A percentile compares a stretch with the other conserved stretches of the same genome.
These are phyloP conservation scores for Alternaria ventricosa DNA, from an alignment of 2,329 filamentous ascomycete species.

Conservation along the genomic window DNA sequence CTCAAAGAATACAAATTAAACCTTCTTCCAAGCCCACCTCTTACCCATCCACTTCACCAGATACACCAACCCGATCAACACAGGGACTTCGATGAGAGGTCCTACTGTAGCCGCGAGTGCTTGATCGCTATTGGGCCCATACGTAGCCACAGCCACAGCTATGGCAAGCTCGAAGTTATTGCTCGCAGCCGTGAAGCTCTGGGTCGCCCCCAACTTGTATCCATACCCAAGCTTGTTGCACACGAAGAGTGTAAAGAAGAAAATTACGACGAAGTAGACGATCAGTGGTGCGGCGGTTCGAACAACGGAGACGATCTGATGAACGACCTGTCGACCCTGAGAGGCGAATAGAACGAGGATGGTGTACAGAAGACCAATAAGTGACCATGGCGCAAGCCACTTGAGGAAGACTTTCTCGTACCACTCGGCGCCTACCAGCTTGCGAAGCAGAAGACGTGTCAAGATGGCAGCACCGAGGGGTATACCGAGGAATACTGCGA, in stretches of 20 bases:
- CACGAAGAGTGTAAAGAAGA: constrained; percentile 68
- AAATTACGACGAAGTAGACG: constrained; percentile 77
- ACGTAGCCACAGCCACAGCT: constrained; percentile 79
- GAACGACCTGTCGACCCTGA: constrained; percentile 75
- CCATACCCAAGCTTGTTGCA: constrained; percentile 68
- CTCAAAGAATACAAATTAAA: neutral
- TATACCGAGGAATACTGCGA: constrained; percentile 78
- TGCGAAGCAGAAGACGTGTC: constrained; percentile 68
- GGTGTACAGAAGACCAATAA: constrained; percentile 81
- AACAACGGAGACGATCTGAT: constrained; percentile 79
- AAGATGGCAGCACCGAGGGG: constrained; percentile 76
- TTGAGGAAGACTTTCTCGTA: constrained; percentile 72
- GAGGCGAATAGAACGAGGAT: constrained; percentile 80
- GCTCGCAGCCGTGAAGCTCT: constrained; percentile 83
- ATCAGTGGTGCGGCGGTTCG: constrained; percentile 77
- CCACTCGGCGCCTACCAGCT: constrained; percentile 60
- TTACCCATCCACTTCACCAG: constrained; percentile 64
- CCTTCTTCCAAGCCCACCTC: constrained; percentile 56
- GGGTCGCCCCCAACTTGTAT: constrained; percentile 71
- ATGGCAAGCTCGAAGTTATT: constrained; percentile 91
- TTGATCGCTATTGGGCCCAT: constrained; percentile 75
- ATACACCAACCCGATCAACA: constrained; percentile 77
- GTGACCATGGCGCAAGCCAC: constrained; percentile 71
- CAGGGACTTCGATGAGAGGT: constrained; percentile 80
- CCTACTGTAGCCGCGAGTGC: constrained; percentile 80